Percentiles rank a stretch among this genome's conserved stretches.
phyloP scores from a whole-genome alignment of 2,329 filamentous ascomycete species.

The Fusarium solani-melongenae region DNA sequence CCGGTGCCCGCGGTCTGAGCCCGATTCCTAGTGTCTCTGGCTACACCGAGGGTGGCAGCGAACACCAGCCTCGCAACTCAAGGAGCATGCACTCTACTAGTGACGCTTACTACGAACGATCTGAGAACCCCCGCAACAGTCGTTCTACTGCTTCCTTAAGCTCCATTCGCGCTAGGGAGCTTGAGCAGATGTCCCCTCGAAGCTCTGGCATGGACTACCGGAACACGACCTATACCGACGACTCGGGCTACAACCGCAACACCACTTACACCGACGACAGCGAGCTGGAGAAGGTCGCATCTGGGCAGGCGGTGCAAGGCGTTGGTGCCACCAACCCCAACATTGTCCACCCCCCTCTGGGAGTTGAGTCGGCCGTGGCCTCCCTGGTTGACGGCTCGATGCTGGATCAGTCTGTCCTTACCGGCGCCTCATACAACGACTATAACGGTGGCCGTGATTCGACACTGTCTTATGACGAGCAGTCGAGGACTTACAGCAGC shows the following conservation, averaged over 20 bases:
- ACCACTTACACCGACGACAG: constrained; percentile 64
- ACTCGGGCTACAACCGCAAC: constrained; percentile 52
- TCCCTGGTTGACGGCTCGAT: constrained; percentile 84
- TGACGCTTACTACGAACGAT: constrained; percentile 70
- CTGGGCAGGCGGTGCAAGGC: constrained; percentile 77
- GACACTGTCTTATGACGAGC: constrained; percentile 48
- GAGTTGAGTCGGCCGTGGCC: constrained; percentile 89
- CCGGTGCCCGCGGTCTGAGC: constrained; percentile 79
- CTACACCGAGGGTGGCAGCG: constrained; percentile 77
- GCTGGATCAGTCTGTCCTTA: constrained; percentile 74
- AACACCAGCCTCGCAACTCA: constrained; percentile 68
- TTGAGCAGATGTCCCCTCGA: constrained; percentile 64
- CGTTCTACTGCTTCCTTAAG: constrained; percentile 50
- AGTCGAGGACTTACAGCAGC: constrained; percentile 45
- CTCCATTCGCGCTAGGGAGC: constrained; percentile 59
- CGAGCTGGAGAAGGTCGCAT: constrained; percentile 68
- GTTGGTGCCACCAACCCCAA: constrained; percentile 81
- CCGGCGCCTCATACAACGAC: constrained; percentile 61
- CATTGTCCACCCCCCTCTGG: constrained; percentile 77
- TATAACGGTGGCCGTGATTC: constrained; percentile 55
- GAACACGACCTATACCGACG: constrained; percentile 62
- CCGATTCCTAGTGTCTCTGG: constrained; percentile 94
- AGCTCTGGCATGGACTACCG: constrained; percentile 68
- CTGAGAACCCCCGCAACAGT: constrained; percentile 47
- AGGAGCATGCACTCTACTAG: constrained; percentile 60